Evolutionary conservation across 768 basidiomycete species (phyloP).

Genomic region (Inosperma sp.): DNA sequence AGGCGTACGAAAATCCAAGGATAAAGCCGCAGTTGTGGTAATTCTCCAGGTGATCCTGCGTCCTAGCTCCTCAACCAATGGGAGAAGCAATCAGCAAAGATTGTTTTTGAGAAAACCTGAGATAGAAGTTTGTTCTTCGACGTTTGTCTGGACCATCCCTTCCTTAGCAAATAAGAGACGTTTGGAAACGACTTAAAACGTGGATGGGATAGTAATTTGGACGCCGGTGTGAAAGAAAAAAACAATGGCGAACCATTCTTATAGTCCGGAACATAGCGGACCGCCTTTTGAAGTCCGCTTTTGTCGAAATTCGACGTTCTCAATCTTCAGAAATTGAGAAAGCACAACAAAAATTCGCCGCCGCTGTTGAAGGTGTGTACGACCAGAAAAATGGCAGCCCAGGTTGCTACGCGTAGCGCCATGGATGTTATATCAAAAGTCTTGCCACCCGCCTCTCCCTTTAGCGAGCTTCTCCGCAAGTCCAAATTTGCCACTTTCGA

Average conservation of each 20-base stretch:
- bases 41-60: conserved; percentile 70
- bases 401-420: conserved; percentile 10
- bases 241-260: conserved; percentile 8
- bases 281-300: conserved; percentile 21
- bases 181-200: conserved; percentile 39
- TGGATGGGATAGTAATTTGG: conserved; percentile 75
- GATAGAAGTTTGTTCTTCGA: conserved; percentile 61
- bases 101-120: conserved; percentile 76
- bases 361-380: conserved; percentile 10
- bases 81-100: conserved; percentile 89
- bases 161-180: conserved; percentile 40
- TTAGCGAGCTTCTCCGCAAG: conserved; percentile 70
- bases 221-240: conserved; percentile 50
- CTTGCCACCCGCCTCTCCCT: conserved; percentile 54
- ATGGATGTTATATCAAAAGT: conserved; percentile 17
- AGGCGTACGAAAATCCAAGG: not conserved
- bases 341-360: conserved; percentile 5
- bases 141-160: conserved; percentile 88
- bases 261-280: conserved; percentile 30
- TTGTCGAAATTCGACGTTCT: not conserved
- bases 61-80: conserved; percentile 86
- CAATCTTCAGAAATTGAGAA: not conserved
- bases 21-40: not conserved
- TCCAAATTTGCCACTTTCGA: conserved; percentile 82
- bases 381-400: conserved; percentile 22